phyloP scores from a whole-genome alignment of 352 stramenopile genomes.

The Globisporangium yorkense region DNA sequence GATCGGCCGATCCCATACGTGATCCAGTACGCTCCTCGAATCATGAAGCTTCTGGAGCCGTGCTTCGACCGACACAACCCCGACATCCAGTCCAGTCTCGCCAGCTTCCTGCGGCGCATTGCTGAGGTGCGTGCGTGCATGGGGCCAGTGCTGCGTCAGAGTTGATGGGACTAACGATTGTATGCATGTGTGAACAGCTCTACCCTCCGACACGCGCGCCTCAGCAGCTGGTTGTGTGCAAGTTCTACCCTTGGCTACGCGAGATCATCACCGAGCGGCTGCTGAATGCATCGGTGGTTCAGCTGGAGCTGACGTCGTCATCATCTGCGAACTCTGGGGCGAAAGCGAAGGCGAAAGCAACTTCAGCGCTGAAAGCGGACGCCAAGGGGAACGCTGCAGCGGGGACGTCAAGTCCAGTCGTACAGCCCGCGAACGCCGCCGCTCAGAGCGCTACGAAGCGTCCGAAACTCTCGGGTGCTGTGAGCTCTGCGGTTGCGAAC shows the following conservation, averaged over 20 bases:
- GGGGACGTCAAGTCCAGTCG: conserved; percentile 13
- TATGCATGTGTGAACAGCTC: conserved; percentile 33
- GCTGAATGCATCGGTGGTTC: conserved; percentile 51
- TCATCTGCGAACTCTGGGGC: not conserved
- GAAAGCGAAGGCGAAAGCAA: conserved; percentile 12
- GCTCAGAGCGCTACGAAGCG: conserved; percentile 24
- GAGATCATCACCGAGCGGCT: conserved; percentile 83
- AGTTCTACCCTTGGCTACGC: conserved; percentile 86
- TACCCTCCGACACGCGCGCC: conserved; percentile 68
- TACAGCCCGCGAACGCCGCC: conserved; percentile 2
- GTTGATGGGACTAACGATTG: conserved; percentile 1
- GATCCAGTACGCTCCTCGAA: conserved; percentile 80
- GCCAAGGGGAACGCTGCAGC: conserved; percentile 5
- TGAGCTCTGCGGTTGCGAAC: conserved; percentile 46
- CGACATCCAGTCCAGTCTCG: conserved; percentile 71
- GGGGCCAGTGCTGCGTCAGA: not conserved
- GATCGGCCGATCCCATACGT: conserved; percentile 76
- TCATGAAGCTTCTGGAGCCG: conserved; percentile 87
- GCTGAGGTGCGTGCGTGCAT: conserved; percentile 37
- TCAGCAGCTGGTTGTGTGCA: conserved; percentile 70
- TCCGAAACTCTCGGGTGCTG: conserved; percentile 21
- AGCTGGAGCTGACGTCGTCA: conserved; percentile 40
- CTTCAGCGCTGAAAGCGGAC: conserved; percentile 7
- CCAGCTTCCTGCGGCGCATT: conserved; percentile 66
- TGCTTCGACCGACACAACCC: conserved; percentile 83